These are phyloP conservation scores for Beauveria medogensis DNA, from an alignment of 2,329 filamentous ascomycete species.

Conservation along the genomic window DNA sequence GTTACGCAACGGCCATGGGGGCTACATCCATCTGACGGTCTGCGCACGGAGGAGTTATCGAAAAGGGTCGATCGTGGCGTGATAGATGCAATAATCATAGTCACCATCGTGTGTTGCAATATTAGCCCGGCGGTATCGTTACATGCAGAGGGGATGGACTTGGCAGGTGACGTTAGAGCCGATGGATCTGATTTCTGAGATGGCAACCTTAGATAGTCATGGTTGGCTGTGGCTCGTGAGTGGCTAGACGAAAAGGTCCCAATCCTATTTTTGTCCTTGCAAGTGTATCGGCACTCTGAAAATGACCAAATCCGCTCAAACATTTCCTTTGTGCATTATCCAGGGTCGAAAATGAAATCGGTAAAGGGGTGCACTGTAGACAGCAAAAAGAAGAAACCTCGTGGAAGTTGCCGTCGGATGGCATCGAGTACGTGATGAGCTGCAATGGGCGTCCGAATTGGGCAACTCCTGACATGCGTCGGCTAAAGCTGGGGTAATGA, in stretches of 20 bases:
- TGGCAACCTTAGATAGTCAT: background rate
- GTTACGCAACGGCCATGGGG: background rate
- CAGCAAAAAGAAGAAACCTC: background rate
- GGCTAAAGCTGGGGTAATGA: conserved; percentile 9
- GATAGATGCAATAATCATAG: background rate
- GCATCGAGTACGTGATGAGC: conserved; percentile 9
- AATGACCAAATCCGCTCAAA: too few species aligned
- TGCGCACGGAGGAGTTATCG: background rate
- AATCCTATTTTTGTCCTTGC: background rate
- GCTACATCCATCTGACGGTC: background rate
- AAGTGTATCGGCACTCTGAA: background rate
- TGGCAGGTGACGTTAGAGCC: background rate
- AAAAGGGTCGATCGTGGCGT: conserved; percentile 8
- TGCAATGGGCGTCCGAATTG: background rate
- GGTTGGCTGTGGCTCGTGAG: background rate
- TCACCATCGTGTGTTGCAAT: background rate
- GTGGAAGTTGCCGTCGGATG: background rate
- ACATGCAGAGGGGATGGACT: background rate
- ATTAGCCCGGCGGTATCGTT: background rate
- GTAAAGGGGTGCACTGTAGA: background rate
- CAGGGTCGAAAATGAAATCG: background rate
- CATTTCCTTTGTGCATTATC: background rate
- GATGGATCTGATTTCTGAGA: background rate
- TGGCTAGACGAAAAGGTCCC: background rate
- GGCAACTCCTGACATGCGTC: conserved; percentile 3